phyloP scores from a whole-genome alignment of 2,329 filamentous ascomycete genomes.

The Bimuria novae-zelandiae region DNA sequence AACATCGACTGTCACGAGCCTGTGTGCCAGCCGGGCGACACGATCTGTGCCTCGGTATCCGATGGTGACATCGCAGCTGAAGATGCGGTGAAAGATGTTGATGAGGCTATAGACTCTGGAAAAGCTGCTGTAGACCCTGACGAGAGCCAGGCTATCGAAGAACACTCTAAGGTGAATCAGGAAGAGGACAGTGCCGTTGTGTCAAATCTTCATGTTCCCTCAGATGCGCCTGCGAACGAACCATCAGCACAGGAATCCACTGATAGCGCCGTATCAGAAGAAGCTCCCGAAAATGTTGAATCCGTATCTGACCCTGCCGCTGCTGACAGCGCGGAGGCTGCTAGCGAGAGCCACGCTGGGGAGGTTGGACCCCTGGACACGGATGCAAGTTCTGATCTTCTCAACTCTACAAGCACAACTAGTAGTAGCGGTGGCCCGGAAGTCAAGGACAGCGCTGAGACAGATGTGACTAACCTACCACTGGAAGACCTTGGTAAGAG shows the following conservation, averaged over 20 bases:
- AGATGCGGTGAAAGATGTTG: neutral
- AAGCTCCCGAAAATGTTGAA: neutral
- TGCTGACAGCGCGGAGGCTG: neutral
- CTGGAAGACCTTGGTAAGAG: neutral
- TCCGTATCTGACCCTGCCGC: neutral
- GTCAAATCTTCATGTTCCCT: neutral
- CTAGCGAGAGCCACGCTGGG: neutral
- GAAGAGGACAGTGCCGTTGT: slow-evolving; percentile 3
- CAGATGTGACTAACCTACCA: neutral
- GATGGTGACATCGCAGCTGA: neutral
- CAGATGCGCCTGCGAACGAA: neutral
- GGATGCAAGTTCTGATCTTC: neutral
- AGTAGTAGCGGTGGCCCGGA: no score
- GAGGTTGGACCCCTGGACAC: neutral
- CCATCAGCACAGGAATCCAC: neutral
- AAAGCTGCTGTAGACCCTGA: neutral
- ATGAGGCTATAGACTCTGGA: neutral
- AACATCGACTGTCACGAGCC: neutral
- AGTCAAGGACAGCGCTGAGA: neutral
- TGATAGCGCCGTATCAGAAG: neutral
- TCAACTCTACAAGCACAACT: no score
- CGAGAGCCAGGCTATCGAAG: neutral
- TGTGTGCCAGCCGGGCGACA: neutral
- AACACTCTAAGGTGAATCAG: neutral
- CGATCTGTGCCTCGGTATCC: neutral